Base-by-base conservation (phyloP, 1,139 yeast species). In the Diutina ranongensis region DNA sequence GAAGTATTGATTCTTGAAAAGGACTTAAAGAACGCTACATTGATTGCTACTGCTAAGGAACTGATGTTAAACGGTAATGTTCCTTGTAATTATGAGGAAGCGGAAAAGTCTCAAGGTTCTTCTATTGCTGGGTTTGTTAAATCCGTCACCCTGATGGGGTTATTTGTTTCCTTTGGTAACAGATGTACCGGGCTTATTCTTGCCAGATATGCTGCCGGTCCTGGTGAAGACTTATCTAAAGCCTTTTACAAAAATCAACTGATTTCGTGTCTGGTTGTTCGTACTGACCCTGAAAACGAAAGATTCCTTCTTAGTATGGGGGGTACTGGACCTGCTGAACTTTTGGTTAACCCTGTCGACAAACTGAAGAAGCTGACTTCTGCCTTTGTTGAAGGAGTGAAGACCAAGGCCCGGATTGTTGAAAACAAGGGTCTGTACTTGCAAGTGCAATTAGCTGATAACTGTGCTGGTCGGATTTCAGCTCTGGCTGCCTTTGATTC, bases 121-220 rank as follows among this genome's bases (percentile, higher is more conserved):
- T 56, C 56, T 45, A 60, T 84, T 46, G 71, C 76, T 50, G 98
- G 97, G 40, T 89, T 72, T 58, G 76, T 92, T 46, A 83, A 79
- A 55, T 80, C 88, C 25, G 80, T 86, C 27, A 83, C 94, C 19
- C 76, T 71, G 46, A 72, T 74, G 59, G 97, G 97, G 52, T 71
- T 87, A 27, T 89, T 92, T 60, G 83, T 92, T 48, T 76, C 83
- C 0, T 92, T 92, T 62, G 88, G 82, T 49, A 84, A 84, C 52
- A 77, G 74, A 47, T 74, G 89, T 53, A 84, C 88, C 31, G 97
- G 97, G 44, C 72, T 92, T 54, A 84, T 87, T 2, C 74, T 85
- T 52, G 87, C 92, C 49, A 80, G 82, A 57, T 81, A 82, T 56
- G 82, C 89, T 16, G 71, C 78, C 18, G 76, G 74, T 44, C 68